These are phyloP conservation scores for Barnettozyma californica DNA, from an alignment of 805 yeast genomes.

Conservation along the genomic window DNA sequence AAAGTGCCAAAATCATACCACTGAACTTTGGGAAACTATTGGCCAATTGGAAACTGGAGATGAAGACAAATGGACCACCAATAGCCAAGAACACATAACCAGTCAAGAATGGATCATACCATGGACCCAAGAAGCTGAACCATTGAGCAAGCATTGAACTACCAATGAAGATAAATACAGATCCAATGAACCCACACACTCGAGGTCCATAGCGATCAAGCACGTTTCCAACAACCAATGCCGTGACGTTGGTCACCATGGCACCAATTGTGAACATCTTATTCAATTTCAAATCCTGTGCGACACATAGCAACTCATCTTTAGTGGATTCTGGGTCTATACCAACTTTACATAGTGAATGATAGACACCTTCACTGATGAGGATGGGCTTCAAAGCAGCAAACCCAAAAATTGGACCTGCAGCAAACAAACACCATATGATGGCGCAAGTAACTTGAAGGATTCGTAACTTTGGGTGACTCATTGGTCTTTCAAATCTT, in stretches of 20 bases:
- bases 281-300: slow-evolving; percentile 81
- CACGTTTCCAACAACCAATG: slow-evolving; percentile 75
- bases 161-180: slow-evolving; percentile 53
- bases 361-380: slow-evolving; percentile 71
- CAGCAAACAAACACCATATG: slow-evolving; percentile 83
- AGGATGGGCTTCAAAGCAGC: slow-evolving; percentile 89
- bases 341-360: slow-evolving; percentile 45
- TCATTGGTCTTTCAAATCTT: slow-evolving; percentile 5
- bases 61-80: slow-evolving; percentile 93
- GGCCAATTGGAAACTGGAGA: slow-evolving; percentile 84
- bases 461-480: slow-evolving; percentile 6
- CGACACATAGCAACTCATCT: slow-evolving; percentile 42
- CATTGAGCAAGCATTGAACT: slow-evolving; percentile 42
- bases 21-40: slow-evolving; percentile 80
- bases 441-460: slow-evolving; percentile 69
- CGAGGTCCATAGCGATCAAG: slow-evolving; percentile 80
- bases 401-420: slow-evolving; percentile 93
- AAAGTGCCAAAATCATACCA: slow-evolving; percentile 72
- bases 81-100: slow-evolving; percentile 78
- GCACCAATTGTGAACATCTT: slow-evolving; percentile 83
- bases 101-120: slow-evolving; percentile 57
- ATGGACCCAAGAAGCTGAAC: slow-evolving; percentile 17
- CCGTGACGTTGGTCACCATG: slow-evolving; percentile 77
- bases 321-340: neutral
- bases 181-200: slow-evolving; percentile 70